Conservation (phyloP, 345 rosid genomes). For the Salix arbutifolia region DNA sequence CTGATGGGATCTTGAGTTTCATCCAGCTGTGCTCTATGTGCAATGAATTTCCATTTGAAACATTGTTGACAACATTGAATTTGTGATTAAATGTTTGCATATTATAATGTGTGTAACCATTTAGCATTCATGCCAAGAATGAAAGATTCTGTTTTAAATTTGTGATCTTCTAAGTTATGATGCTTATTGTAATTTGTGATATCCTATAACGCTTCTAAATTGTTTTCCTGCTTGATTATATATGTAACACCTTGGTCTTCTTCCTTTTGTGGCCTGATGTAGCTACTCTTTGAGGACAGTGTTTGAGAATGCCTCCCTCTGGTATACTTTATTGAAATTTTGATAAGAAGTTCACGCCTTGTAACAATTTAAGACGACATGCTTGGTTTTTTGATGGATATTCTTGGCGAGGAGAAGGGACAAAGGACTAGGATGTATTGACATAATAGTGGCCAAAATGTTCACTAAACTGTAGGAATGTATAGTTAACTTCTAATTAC, state of each 20-base stretch:
- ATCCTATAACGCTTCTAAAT: background rate
- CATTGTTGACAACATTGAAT: background rate
- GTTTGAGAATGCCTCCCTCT: background rate
- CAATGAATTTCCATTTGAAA: background rate
- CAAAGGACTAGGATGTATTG: background rate
- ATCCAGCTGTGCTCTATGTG: background rate
- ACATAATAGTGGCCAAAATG: background rate
- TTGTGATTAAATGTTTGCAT: background rate
- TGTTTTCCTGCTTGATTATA: background rate
- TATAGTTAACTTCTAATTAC: background rate
- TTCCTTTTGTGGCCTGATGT: background rate
- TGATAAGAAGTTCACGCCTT: background rate
- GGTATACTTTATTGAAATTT: background rate
- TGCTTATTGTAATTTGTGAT: background rate
- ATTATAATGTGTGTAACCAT: background rate
- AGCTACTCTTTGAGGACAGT: background rate
- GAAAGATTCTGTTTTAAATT: background rate
- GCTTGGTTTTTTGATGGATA: background rate
- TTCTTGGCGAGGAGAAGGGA: background rate
- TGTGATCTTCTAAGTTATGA: background rate
- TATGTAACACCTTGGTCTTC: background rate
- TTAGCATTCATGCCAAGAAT: background rate
- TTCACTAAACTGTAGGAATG: background rate
- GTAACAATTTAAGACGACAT: background rate
- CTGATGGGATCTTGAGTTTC: background rate